Base-by-base conservation (phyloP, 495 filamentous ascomycete genomes). In the Xylaria sp. region DNA sequence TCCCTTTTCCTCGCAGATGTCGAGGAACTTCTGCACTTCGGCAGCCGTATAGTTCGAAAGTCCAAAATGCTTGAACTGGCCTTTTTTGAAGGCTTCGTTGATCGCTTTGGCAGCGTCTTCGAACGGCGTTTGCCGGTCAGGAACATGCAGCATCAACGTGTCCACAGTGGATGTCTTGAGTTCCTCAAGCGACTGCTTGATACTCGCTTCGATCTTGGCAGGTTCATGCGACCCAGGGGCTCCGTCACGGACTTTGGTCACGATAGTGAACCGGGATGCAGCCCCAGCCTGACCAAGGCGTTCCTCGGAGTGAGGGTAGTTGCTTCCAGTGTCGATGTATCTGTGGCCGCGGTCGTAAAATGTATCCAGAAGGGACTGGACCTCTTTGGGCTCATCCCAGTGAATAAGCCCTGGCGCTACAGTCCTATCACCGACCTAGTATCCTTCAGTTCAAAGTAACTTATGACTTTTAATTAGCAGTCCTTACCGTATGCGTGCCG, bases 21-120 rank as follows among this genome's bases (percentile, higher is more conserved):
- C 65, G 52, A 84, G 68, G 9, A 85, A 75, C 58, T 83, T 75
- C 68, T 81, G 77, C 5, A 87, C 82, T 70, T 88, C 84, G 4
- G 74, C 74, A 12, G 80, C 77, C 2, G 76, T 75, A 69, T 80
- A 86, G 67, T 86, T 88, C 53, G 83, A 84, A 24, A 86, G 72
- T 1, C 86, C 85, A 40, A 84, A 83, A 40, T 78, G 55, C 48
- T 78, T 74, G 73, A 86, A 84, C 40, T 76, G 80, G 0, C 84
- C 82, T 24, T 80, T 71, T 24, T 74, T 61, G 70, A 81, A 77
- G 5, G 81, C 71, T 14, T 80, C 72, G 53, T 87, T 70, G 61
- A 87, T 80, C 19, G 79, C 82, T 61, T 76, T 69, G 26, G 79
- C 74, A 0, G 79, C 80, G 14, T 85, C 84, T 53, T 85, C 82